Conservation (phyloP, 768 basidiomycete species). For the Daedaleopsis sinensis region DNA sequence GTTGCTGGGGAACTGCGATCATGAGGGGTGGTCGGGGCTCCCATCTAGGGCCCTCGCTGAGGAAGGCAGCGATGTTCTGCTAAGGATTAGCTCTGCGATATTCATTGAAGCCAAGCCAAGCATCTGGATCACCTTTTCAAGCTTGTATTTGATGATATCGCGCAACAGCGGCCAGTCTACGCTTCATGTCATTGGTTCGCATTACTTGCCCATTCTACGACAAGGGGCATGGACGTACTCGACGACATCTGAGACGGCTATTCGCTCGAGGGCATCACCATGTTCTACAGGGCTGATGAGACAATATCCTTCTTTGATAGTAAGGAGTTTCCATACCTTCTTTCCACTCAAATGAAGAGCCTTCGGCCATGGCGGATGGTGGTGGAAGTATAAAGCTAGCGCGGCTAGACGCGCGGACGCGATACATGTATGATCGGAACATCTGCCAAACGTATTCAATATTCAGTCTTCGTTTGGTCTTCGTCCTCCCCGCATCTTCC, state of each 20-base stretch:
- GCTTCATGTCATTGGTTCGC: neutral
- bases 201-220: neutral
- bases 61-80: constrained; percentile 37
- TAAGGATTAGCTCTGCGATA: neutral
- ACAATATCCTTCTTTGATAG: constrained; percentile 1
- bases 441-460: no score
- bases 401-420: neutral
- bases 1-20: constrained; percentile 42
- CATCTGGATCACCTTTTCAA: constrained; percentile 54
- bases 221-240: constrained; percentile 48
- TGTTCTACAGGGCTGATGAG: constrained; percentile 48
- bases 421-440: neutral
- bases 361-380: neutral
- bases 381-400: neutral
- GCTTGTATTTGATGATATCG: constrained; percentile 71
- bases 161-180: constrained; percentile 70
- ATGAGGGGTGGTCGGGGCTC: constrained; percentile 40
- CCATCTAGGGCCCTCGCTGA: constrained; percentile 32
- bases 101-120: neutral
- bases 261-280: constrained; percentile 57
- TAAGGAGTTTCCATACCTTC: constrained; percentile 42
- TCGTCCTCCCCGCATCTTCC: no score
- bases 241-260: constrained; percentile 66
- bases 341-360: constrained; percentile 47
- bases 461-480: no score